phyloP scores from a whole-genome alignment of 495 filamentous ascomycete species.

The Podospora conica region DNA sequence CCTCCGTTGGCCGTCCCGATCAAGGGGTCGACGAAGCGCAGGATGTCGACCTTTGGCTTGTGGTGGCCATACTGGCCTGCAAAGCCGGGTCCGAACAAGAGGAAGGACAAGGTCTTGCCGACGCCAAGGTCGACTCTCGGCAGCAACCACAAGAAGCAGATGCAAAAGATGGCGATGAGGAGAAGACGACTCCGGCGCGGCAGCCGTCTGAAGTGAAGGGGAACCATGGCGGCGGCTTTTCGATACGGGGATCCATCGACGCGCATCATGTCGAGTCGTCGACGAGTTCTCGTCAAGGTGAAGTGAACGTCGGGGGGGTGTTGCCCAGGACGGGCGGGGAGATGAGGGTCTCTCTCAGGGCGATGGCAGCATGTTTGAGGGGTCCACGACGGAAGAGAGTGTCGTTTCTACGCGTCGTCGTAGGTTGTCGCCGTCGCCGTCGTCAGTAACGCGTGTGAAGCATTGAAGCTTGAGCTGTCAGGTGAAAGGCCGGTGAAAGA shows the following conservation, averaged over 20 bases:
- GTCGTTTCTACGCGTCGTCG: neutral
- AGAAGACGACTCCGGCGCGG: slow-evolving; percentile 34
- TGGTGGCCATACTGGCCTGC: slow-evolving; percentile 9
- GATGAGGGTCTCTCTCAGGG: neutral
- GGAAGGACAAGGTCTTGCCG: slow-evolving; percentile 14
- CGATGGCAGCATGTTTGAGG: neutral
- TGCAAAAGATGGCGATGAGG: slow-evolving; percentile 23
- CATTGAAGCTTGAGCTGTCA: neutral
- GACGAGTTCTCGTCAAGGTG: neutral
- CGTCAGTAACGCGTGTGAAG: neutral
- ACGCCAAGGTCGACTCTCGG: slow-evolving; percentile 19
- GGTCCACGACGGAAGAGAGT: neutral
- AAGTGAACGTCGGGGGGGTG: neutral
- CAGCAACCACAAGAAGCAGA: slow-evolving; percentile 27
- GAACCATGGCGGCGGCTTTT: slow-evolving; percentile 20
- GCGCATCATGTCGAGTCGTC: neutral
- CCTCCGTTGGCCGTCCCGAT: slow-evolving; percentile 61
- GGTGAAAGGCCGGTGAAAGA: neutral
- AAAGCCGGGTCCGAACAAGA: slow-evolving; percentile 24
- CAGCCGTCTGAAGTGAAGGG: slow-evolving; percentile 26
- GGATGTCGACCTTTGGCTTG: slow-evolving; percentile 25
- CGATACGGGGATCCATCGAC: slow-evolving; percentile 14
- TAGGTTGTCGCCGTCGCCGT: neutral
- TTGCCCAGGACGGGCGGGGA: neutral
- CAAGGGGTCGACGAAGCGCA: slow-evolving; percentile 47